These are phyloP conservation scores for Phyllosticta paracitricarpa DNA, from an alignment of 2,329 filamentous ascomycete genomes.

Conservation along the genomic window DNA sequence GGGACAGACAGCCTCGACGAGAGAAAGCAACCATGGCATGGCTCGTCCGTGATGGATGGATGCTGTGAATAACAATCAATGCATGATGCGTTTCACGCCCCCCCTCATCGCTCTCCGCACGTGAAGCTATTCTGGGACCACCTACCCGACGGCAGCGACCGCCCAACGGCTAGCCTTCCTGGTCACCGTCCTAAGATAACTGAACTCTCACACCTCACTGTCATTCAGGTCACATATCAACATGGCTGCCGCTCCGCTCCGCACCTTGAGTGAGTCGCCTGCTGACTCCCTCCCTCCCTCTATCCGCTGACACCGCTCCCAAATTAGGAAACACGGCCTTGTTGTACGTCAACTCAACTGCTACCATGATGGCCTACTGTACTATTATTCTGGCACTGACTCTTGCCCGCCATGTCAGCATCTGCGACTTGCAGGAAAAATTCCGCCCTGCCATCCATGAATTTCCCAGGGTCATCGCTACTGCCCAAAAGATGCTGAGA, in stretches of 20 bases:
- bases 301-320: slow-evolving; percentile 9
- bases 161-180: neutral
- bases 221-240: neutral
- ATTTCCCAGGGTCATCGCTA: slow-evolving; percentile 61
- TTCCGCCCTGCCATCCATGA: slow-evolving; percentile 76
- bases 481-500: slow-evolving; percentile 43
- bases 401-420: slow-evolving; percentile 38
- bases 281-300: neutral
- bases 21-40: neutral
- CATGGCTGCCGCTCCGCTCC: slow-evolving; percentile 5
- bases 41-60: too few relatives aligned
- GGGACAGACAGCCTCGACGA: neutral
- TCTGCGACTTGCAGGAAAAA: slow-evolving; percentile 93
- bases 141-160: neutral
- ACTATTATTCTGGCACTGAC: neutral
- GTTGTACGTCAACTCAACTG: slow-evolving; percentile 22
- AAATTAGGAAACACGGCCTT: slow-evolving; percentile 27
- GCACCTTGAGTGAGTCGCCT: slow-evolving; percentile 4
- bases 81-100: neutral
- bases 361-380: neutral
- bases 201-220: neutral
- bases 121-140: neutral
- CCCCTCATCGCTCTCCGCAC: neutral
- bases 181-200: neutral
- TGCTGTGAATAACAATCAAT: too few relatives aligned